Conservation (phyloP, 495 filamentous ascomycete species). For the Cercophora scortea region DNA sequence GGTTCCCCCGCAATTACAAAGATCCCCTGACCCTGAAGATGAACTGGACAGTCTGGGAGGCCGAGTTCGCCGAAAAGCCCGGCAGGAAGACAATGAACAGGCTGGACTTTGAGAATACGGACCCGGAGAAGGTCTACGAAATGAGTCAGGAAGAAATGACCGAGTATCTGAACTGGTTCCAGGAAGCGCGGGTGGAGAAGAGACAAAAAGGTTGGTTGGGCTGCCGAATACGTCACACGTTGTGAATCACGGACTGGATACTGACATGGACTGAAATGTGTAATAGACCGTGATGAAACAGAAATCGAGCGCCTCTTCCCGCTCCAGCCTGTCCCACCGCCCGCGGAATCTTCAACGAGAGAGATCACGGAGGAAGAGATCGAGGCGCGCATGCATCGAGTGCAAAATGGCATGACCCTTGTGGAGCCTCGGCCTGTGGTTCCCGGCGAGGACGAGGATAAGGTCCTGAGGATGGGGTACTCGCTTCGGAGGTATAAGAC, state of each 20-base stretch:
- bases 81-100: conserved; percentile 11
- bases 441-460: not conserved
- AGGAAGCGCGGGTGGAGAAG: conserved; percentile 57
- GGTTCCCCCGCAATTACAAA: conserved; percentile 43
- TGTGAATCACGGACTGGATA: not conserved
- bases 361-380: conserved; percentile 18
- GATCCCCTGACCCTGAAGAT: conserved; percentile 58
- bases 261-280: not conserved
- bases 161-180: conserved; percentile 84
- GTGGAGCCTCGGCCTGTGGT: not conserved
- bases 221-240: not conserved
- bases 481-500: conserved; percentile 8
- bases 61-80: conserved; percentile 34
- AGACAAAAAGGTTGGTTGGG: conserved; percentile 31
- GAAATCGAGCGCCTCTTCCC: conserved; percentile 43
- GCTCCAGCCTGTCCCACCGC: conserved; percentile 12
- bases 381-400: conserved; percentile 16
- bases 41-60: conserved; percentile 66
- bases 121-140: conserved; percentile 57
- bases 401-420: not conserved
- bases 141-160: conserved; percentile 66
- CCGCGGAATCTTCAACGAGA: conserved; percentile 11
- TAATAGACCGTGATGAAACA: conserved; percentile 17
- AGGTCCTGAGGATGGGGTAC: conserved; percentile 11
- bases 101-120: conserved; percentile 36